Evolutionary conservation across 495 filamentous ascomycete species (phyloP), one percentile per base, ranked within the genome.

Genomic region (Glarea lozoyensis): DNA sequence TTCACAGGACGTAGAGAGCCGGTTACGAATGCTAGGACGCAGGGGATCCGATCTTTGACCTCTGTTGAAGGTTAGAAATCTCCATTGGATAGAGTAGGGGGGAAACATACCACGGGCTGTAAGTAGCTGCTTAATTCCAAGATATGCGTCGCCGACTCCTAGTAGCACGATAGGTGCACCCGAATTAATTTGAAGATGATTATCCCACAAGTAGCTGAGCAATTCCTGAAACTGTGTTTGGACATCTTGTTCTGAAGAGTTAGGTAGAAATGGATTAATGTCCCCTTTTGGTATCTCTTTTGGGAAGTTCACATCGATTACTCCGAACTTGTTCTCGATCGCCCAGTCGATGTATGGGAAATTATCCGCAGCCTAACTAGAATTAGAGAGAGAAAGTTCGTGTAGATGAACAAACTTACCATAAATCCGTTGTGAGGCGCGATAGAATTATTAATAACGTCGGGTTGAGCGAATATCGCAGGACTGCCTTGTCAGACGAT

Each of bases 151-250:
- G 9, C 92, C 93, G 2, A 93, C 74, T 3, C 92, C 90, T 37
- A 99, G 63, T 31, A 97, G 69, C 58, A 90, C 81, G 17, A 97
- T 71, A 17, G 88, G 73, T 1, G 80, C 75, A 0, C 69, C 57
- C 5, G 86, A 75, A 46, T 78, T 72, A 3, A 83, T 79, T 72
- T 94, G 85, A 24, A 98, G 83, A 52, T 94, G 95, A 55, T 98
- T 98, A 51, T 97, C 90, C 93, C 93, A 98, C 23, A 98, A 59
- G 53, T 94, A 97, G 41, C 74, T 76, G 13, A 87, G 81, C 6
- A 97, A 62, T 48, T 92, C 84, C 42, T 82, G 74, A 0, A 81
- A 81, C 31, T 79, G 75, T 1, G 69, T 64, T 40, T 76, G 62
- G 6, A 69, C 2, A 1, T 37, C 33, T 5, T 13, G 4, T 18